Evolutionary conservation across 2,329 filamentous ascomycete genomes (phyloP).

Genomic region (Aspergillus japonicus): DNA sequence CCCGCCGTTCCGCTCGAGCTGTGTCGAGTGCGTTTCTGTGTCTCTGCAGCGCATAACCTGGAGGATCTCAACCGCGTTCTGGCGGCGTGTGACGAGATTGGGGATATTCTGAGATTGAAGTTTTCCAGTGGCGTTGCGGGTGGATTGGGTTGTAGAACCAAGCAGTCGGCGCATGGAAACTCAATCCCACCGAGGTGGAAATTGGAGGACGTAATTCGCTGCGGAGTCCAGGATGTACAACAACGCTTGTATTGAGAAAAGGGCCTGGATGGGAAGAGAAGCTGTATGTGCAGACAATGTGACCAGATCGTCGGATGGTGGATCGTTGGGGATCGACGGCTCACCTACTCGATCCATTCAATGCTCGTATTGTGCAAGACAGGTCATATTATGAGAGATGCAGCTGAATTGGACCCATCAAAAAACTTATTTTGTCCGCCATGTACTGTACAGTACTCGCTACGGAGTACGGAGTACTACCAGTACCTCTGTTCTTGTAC

Average conservation of each 20-base stretch:
- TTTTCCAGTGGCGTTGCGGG: constrained; percentile 96
- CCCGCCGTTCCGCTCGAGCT: constrained; percentile 93
- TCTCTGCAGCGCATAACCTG: constrained; percentile 95
- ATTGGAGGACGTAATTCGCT: constrained; percentile 59
- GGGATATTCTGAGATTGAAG: constrained; percentile 88
- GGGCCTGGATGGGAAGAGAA: too few relatives aligned
- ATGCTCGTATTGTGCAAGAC: too few relatives aligned
- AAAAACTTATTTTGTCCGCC: too few relatives aligned
- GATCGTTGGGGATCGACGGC: too few relatives aligned
- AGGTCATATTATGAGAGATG: too few relatives aligned
- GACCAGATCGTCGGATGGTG: too few relatives aligned
- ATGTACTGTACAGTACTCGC: too few relatives aligned
- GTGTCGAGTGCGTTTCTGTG: constrained; percentile 91
- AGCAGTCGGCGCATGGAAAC: constrained; percentile 55
- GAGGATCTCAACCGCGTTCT: constrained; percentile 92
- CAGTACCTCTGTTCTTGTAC: too few relatives aligned
- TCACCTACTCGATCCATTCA: too few relatives aligned
- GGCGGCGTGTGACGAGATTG: constrained; percentile 86
- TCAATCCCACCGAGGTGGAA: constrained; percentile 62
- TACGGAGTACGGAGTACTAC: too few relatives aligned
- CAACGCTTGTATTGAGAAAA: constrained; percentile 58
- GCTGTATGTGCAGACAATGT: too few relatives aligned
- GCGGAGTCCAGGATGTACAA: constrained; percentile 74
- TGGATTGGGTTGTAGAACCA: constrained; percentile 72
- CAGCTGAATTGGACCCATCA: too few relatives aligned